These are phyloP conservation scores for Colletotrichum eleusines DNA, from an alignment of 2,329 filamentous ascomycete species.

Conservation along the genomic window DNA sequence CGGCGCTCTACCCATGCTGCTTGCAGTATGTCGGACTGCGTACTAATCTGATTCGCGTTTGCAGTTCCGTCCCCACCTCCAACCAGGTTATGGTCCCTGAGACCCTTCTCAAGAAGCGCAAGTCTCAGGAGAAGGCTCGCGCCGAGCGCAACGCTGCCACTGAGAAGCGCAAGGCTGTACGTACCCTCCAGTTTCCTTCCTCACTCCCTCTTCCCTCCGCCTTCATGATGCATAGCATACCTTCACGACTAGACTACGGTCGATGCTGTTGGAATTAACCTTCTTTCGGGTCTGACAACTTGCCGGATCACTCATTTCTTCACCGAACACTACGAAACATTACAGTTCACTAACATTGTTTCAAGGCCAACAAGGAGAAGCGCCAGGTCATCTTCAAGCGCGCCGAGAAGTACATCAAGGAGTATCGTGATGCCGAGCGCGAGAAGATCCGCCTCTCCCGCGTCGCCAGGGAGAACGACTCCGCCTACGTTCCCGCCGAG, in stretches of 20 bases:
- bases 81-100: slow-evolving; percentile 98
- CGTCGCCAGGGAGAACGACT: slow-evolving; percentile 90
- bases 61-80: slow-evolving; percentile 89
- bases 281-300: slow-evolving; percentile 99
- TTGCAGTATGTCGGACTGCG: slow-evolving; percentile 74
- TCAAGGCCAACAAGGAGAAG: slow-evolving; percentile 98
- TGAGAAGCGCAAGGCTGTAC: slow-evolving; percentile 91
- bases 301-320: slow-evolving; percentile 49
- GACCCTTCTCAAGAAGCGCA: slow-evolving; percentile 99
- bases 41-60: slow-evolving; percentile 78
- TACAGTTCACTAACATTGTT: slow-evolving; percentile 22
- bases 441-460: slow-evolving; percentile 97
- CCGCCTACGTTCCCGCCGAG: slow-evolving; percentile 94
- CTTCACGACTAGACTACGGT: slow-evolving; percentile 93
- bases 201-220: slow-evolving; percentile 42
- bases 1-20: slow-evolving; percentile 77
- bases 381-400: slow-evolving; percentile 99
- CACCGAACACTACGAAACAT: slow-evolving; percentile 35
- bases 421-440: slow-evolving; percentile 98
- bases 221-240: slow-evolving; percentile 88
- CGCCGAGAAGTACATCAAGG: slow-evolving; percentile 99
- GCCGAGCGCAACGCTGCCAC: slow-evolving; percentile 84
- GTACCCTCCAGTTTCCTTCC: slow-evolving; percentile 57
- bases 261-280: slow-evolving; percentile 98
- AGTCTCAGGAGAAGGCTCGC: slow-evolving; percentile 99